Evolutionary conservation across 2,329 filamentous ascomycete genomes (phyloP).

Genomic region (Cercospora berteroae): DNA sequence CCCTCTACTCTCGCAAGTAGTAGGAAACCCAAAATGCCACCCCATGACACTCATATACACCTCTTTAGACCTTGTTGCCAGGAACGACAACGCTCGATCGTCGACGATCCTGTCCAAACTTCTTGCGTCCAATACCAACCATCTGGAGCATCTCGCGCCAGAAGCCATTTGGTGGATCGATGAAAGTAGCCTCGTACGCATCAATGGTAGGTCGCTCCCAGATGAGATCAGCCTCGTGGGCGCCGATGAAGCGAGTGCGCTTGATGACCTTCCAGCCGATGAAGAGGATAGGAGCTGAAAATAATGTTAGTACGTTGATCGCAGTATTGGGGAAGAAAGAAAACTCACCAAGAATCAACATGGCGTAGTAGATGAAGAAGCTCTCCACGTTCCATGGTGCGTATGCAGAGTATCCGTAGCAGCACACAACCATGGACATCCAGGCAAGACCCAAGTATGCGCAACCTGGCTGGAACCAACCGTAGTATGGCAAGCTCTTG

Average conservation of each 20-base stretch:
- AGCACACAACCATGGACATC: constrained; percentile 41
- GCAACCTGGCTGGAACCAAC: constrained; percentile 56
- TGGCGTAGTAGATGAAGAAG: constrained; percentile 55
- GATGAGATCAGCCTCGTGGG: constrained; percentile 58
- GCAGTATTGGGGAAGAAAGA: too few species aligned
- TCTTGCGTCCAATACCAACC: constrained; percentile 38
- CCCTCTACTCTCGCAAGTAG: background rate
- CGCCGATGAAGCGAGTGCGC: constrained; percentile 54
- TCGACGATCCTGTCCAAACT: constrained; percentile 14
- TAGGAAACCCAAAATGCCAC: background rate
- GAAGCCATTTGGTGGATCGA: constrained; percentile 52
- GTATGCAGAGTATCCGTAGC: constrained; percentile 56
- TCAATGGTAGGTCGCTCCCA: constrained; percentile 63
- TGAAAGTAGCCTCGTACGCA: constrained; percentile 56
- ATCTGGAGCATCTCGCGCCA: constrained; percentile 55
- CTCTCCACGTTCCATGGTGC: constrained; percentile 43
- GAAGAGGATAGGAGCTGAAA: constrained; percentile 55
- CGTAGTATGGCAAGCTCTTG: constrained; percentile 55
- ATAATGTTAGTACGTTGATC: constrained; percentile 14
- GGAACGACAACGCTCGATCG: constrained; percentile 14
- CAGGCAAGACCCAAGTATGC: constrained; percentile 38
- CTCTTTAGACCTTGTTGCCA: background rate
- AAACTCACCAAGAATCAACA: constrained; percentile 50
- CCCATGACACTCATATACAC: background rate
- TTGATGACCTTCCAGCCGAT: constrained; percentile 64